These are phyloP conservation scores for Haplosporangium sp. DNA, from an alignment of 371 early-diverging fungal genomes.

Conservation along the genomic window DNA sequence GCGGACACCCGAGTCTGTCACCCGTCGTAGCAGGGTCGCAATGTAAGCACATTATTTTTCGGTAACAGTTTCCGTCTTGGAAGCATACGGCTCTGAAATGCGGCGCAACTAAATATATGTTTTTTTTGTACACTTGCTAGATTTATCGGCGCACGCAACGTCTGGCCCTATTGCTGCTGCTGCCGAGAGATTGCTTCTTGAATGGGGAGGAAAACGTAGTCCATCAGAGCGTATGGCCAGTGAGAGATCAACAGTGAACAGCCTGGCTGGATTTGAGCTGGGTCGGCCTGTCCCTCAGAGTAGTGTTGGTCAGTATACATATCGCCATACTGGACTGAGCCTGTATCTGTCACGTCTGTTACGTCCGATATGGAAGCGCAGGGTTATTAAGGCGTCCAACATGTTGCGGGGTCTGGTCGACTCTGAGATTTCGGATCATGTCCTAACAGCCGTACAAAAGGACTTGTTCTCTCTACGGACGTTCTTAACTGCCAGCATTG, in stretches of 20 bases:
- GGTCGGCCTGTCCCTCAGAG: slow-evolving; percentile 63
- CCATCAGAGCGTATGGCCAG: slow-evolving; percentile 21
- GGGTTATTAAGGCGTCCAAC: slow-evolving; percentile 58
- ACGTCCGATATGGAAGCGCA: slow-evolving; percentile 76
- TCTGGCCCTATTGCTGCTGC: slow-evolving; percentile 32
- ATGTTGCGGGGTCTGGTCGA: slow-evolving; percentile 38
- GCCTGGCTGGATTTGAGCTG: slow-evolving; percentile 57
- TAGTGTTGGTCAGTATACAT: slow-evolving; percentile 66
- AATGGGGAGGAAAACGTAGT: slow-evolving; percentile 72
- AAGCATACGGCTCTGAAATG: too few relatives aligned
- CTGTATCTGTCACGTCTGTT: slow-evolving; percentile 79
- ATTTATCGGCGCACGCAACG: slow-evolving; percentile 22
- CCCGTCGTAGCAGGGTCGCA: slow-evolving; percentile 38
- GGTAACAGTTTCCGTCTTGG: not conserved
- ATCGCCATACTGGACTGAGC: slow-evolving; percentile 81
- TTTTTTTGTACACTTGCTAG: slow-evolving; percentile 4
- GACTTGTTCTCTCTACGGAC: slow-evolving; percentile 60
- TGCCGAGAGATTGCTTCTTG: slow-evolving; percentile 66
- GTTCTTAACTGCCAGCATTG: slow-evolving; percentile 59
- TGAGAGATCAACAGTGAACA: slow-evolving; percentile 27
- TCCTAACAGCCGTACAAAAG: slow-evolving; percentile 59
- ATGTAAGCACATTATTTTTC: slow-evolving; percentile 16
- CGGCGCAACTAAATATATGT: too few relatives aligned
- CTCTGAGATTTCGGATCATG: slow-evolving; percentile 51
- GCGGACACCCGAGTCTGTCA: slow-evolving; percentile 39